Evolutionary conservation across 2,329 filamentous ascomycete genomes (phyloP), one percentile per base, ranked within the genome.

Genomic region (Fusarium sp.): DNA sequence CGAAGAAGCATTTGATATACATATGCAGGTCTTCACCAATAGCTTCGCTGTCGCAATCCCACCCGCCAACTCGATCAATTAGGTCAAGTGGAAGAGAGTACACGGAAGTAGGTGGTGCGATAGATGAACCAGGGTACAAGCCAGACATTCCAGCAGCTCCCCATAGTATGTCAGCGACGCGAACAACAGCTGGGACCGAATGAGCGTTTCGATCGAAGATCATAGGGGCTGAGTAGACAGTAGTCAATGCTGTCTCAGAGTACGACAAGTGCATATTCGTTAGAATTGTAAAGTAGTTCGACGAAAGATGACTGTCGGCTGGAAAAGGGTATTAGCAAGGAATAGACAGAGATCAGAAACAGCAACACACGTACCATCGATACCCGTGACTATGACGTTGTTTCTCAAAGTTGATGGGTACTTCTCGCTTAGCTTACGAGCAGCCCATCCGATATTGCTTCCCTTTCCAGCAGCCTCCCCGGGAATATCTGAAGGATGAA

Each of bases 1-100:
- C 89, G 69, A 93, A 93, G 81, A 93, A 93, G 77, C 90, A 92
- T 82, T 93, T 93, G 67, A 93, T 84, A 75, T 91, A 91, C 91
- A 93, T 93, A 81, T 93, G 91, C 74, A 93, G 79, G 75, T 93
- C 91, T 78, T 93, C 91, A 44, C 91, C 91, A 70, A 93, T 93
- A 21, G 91, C 90, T 65, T 91, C 90, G 2, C 87, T 84, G 53
- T 88, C 89, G 56, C 87, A 87, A 75, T 93, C 91, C 91, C 90
- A 93, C 26, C 91, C 91, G 12, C 89, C 89, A 30, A 92, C 90
- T 28, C 87, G 84, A 72, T 92, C 90, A 42, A 90, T 86, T 18
- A 93, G 80, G 46, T 87, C 84, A 42, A 93, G 84, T 2, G 90
- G 88, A 1, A 93, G 78, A 7, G 90, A 92, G 75, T 93, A 93